Percentiles rank a stretch among this genome's conserved stretches.
Evolutionary conservation across 1,284 basidiomycete genomes (phyloP).

Genomic region (Pseudozyma tsukubaensis): DNA sequence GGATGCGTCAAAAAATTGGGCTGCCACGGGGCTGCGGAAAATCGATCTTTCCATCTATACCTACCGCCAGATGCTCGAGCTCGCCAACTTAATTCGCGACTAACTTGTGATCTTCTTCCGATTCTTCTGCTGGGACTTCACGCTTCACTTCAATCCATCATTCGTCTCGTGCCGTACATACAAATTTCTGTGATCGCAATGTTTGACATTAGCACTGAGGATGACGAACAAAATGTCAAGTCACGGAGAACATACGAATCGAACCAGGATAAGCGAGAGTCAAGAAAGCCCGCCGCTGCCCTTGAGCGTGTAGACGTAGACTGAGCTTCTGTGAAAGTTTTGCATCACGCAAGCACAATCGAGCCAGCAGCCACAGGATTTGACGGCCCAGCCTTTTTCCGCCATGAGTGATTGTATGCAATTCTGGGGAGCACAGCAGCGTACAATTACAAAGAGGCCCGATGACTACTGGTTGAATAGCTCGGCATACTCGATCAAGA

Average conservation of each 20-base stretch:
- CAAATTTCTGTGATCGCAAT: too few species aligned
- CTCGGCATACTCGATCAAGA: constrained; percentile 35
- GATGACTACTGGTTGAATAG: constrained; percentile 6
- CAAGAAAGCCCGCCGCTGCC: too few species aligned
- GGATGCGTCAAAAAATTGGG: constrained; percentile 9
- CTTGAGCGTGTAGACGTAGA: too few species aligned
- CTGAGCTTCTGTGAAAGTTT: too few species aligned
- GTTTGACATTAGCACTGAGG: too few species aligned
- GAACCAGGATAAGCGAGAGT: too few species aligned
- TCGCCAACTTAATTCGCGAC: constrained; percentile 29
- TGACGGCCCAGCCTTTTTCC: too few species aligned
- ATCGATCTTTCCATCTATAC: constrained; percentile 29
- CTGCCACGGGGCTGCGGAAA: constrained; percentile 15
- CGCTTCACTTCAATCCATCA: neutral
- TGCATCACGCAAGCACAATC: too few species aligned
- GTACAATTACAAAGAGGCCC: neutral
- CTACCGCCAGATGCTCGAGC: constrained; percentile 35
- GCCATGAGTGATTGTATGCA: too few species aligned
- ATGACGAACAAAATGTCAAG: too few species aligned
- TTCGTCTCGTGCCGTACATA: neutral
- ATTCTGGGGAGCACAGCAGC: neutral
- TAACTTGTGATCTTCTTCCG: constrained; percentile 5
- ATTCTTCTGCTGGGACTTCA: neutral
- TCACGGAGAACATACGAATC: too few species aligned
- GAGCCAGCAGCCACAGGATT: too few species aligned